Evolutionary conservation across 768 basidiomycete species (phyloP).

Genomic region (Strobilomyces confusus): DNA sequence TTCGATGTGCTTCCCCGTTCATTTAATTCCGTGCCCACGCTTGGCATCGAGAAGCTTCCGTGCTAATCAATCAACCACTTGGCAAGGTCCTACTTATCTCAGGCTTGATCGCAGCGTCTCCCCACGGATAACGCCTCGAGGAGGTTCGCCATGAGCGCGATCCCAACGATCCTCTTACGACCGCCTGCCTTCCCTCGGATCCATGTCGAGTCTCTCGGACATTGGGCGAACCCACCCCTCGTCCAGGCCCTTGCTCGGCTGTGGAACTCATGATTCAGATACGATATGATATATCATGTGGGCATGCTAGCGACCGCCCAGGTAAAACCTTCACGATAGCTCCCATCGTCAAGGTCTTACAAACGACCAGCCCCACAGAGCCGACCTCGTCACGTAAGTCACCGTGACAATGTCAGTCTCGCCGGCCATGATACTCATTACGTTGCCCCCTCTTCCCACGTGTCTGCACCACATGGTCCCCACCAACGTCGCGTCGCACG

Average conservation of each 20-base stretch:
- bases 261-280: neutral
- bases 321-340: too few relatives aligned
- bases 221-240: neutral
- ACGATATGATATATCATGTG: neutral
- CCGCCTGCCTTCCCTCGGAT: neutral
- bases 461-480: constrained; percentile 11
- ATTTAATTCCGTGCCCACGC: neutral
- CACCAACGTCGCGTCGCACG: constrained; percentile 12
- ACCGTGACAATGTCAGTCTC: neutral
- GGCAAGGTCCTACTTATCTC: constrained; percentile 2
- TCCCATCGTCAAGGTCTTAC: neutral
- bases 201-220: neutral
- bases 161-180: neutral
- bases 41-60: constrained; percentile 11
- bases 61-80: constrained; percentile 16
- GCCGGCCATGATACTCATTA: constrained; percentile 5
- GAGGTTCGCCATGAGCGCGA: constrained; percentile 9
- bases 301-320: neutral
- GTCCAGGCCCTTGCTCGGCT: constrained; percentile 2
- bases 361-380: neutral
- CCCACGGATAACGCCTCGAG: constrained; percentile 5
- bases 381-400: constrained; percentile 2
- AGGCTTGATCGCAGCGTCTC: neutral
- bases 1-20: neutral
- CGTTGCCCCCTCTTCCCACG: constrained; percentile 10